phyloP scores from a whole-genome alignment of 1,139 yeast species.

The Yamadazyma taylorii region DNA sequence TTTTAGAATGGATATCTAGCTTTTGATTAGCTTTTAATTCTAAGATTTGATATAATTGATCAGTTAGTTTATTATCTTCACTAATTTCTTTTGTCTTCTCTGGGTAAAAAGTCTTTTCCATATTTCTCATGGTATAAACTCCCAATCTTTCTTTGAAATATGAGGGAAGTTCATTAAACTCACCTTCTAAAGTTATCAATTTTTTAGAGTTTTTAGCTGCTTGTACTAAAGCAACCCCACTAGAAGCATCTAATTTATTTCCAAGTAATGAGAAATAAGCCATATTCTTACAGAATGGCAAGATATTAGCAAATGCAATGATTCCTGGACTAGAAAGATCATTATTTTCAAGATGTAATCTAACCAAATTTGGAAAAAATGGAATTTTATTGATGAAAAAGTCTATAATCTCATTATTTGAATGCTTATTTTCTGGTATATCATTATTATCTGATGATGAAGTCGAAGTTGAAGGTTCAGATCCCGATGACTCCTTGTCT shows the following conservation, averaged over 20 bases:
- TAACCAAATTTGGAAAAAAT: slow-evolving; percentile 51
- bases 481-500: background rate
- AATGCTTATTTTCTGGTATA: background rate
- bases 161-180: slow-evolving; percentile 37
- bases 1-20: slow-evolving; percentile 28
- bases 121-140: slow-evolving; percentile 67
- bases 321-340: slow-evolving; percentile 47
- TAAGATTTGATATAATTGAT: slow-evolving; percentile 36
- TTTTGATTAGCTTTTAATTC: slow-evolving; percentile 28
- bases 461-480: background rate
- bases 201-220: slow-evolving; percentile 42
- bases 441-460: background rate
- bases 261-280: slow-evolving; percentile 63
- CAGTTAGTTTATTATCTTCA: slow-evolving; percentile 29
- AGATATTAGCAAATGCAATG: slow-evolving; percentile 55
- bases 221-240: slow-evolving; percentile 41
- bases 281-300: slow-evolving; percentile 61
- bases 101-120: slow-evolving; percentile 47
- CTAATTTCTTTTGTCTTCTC: slow-evolving; percentile 8
- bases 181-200: slow-evolving; percentile 42
- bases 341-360: slow-evolving; percentile 65
- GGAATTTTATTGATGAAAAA: slow-evolving; percentile 57
- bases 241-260: slow-evolving; percentile 48
- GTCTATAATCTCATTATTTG: slow-evolving; percentile 24
- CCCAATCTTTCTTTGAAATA: slow-evolving; percentile 60